Base-by-base conservation (phyloP, 1,139 yeast species). In the Taphrina communis region DNA sequence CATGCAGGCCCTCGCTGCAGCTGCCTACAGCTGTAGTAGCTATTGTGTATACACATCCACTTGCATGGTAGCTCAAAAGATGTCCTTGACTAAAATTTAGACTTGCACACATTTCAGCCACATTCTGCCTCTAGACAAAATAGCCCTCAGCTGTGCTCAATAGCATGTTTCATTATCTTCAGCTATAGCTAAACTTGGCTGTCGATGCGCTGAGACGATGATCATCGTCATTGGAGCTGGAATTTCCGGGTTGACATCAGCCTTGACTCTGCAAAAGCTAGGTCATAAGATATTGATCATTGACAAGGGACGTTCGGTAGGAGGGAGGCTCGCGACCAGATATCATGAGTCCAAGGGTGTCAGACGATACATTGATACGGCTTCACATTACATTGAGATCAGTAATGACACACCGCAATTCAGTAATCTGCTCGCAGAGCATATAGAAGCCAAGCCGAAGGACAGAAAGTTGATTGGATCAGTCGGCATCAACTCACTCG, bases 281-380 rank as follows among this genome's bases (percentile, higher is more conserved):
- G 67, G 67, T n/a, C 55, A 42, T 31, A 25, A 48, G 12, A 41
- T 63, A 12, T 12, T 63, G 25, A 14, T 63, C 12, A 36, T 63
- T 9, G 67, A 63, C 48, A 63, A 63, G 17, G 67, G 67, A 14
- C 31, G 51, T 11, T 53, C 67, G 2, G 67, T 63, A 6, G 67
- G 67, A 6, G 67, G 67, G 35, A 46, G 67, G 21, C 51, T 63
- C 12, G 67, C 67, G 38, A 63, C 67, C 19, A 46, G 67, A 19
- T 55, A 63, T 31, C 21, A 38, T 42, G 61, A 46, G n/a, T 19
- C 36, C 21, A 19, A 17, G 8, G 61, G 48, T 19, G 21, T 17
- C 17, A 31, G 48, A n/a, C 35, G 67, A 25, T 63, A 63, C 21
- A 55, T 55, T 11, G 67, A 63, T 38, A 63, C 67, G 3, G 67